phyloP scores from a whole-genome alignment of 2,329 filamentous ascomycete genomes.

The Phialemonium atrogriseum region DNA sequence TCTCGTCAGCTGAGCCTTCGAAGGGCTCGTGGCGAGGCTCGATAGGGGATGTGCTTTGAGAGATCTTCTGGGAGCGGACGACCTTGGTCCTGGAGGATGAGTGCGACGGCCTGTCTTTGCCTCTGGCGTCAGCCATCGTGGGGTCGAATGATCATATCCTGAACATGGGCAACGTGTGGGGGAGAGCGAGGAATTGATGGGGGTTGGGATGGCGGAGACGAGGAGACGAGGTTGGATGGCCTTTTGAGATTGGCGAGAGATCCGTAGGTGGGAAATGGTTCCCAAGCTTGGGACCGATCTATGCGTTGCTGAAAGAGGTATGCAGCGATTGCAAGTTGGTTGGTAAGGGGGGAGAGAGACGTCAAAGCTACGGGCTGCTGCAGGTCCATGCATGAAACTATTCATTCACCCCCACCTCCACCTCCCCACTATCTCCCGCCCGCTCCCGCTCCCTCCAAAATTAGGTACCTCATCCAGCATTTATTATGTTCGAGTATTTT shows the following conservation, averaged over 20 bases:
- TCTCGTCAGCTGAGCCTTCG: constrained; percentile 20
- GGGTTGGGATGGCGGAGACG: not conserved
- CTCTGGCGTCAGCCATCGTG: constrained; percentile 33
- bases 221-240: not conserved
- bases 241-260: not conserved
- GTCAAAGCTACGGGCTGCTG: no score
- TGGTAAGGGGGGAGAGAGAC: no score
- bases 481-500: no score
- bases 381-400: no score
- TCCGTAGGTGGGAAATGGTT: no score
- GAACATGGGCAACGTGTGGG: constrained; percentile 1
- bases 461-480: no score
- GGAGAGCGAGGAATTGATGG: constrained; percentile 6
- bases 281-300: no score
- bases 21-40: not conserved
- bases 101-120: constrained; percentile 17
- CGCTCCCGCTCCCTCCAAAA: no score
- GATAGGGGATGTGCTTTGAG: constrained; percentile 11
- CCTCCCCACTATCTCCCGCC: no score
- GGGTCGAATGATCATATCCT: constrained; percentile 19
- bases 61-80: constrained; percentile 46
- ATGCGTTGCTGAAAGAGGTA: no score
- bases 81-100: constrained; percentile 35
- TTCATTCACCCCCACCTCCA: no score
- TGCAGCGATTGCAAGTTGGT: no score